phyloP scores from a whole-genome alignment of 352 stramenopile genomes.

The Pythium aristosporum region DNA sequence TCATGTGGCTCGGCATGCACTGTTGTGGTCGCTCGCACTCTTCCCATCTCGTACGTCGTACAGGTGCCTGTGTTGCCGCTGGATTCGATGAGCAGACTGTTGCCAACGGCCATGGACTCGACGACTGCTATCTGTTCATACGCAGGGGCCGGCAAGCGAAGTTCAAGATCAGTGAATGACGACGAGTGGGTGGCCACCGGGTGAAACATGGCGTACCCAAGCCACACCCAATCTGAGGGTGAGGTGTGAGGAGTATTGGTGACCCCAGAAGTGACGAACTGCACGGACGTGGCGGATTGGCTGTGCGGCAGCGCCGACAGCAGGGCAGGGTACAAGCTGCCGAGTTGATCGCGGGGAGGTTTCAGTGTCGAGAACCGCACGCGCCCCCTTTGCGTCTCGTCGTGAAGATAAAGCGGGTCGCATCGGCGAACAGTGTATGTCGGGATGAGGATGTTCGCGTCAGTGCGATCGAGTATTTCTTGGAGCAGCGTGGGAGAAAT shows the following conservation, averaged over 20 bases:
- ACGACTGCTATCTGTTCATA: neutral
- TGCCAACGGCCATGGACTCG: neutral
- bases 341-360: neutral
- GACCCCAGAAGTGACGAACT: neutral
- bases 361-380: neutral
- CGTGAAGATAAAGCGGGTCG: neutral
- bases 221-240: slow-evolving; percentile 8
- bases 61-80: too few relatives aligned
- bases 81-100: neutral
- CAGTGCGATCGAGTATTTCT: neutral
- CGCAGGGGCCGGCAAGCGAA: neutral
- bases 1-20: neutral
- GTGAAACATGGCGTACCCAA: slow-evolving; percentile 11
- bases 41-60: neutral
- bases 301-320: neutral
- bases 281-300: neutral
- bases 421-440: neutral
- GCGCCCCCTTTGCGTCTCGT: neutral
- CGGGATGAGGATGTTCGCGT: neutral
- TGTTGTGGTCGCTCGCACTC: neutral
- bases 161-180: neutral
- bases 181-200: neutral
- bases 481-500: neutral
- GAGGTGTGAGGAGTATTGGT: too few relatives aligned
- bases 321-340: neutral